phyloP scores from a whole-genome alignment of 108 stramenopile species.

The Fragilariopsis cylindrus region DNA sequence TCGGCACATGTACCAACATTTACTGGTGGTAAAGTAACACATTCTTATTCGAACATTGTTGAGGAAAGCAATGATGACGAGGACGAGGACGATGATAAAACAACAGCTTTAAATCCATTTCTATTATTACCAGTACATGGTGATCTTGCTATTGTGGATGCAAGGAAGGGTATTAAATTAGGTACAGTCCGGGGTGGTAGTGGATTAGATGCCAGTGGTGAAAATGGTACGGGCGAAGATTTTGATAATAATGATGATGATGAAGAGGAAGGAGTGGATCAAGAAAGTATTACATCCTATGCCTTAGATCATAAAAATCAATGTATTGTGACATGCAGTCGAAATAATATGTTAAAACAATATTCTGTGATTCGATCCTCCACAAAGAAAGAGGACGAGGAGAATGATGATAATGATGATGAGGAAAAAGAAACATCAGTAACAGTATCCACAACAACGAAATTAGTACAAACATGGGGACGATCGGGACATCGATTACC shows the following conservation, averaged over 20 bases:
- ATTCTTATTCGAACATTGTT: constrained; percentile 30
- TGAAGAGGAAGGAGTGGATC: constrained; percentile 73
- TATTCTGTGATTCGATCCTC: constrained; percentile 37
- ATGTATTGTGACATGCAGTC: constrained; percentile 63
- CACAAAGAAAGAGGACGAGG: background rate
- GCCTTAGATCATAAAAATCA: constrained; percentile 59
- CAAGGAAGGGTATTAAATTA: constrained; percentile 50
- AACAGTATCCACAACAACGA: constrained; percentile 24
- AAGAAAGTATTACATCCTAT: constrained; percentile 79
- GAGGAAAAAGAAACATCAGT: constrained; percentile 11
- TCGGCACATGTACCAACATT: constrained; percentile 78
- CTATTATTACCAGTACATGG: constrained; percentile 76
- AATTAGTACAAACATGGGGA: constrained; percentile 59
- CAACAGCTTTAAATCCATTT: constrained; percentile 37
- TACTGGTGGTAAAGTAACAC: constrained; percentile 72
- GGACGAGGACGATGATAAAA: constrained; percentile 1
- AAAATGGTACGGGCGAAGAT: constrained; percentile 8
- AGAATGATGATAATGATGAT: background rate
- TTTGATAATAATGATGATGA: constrained; percentile 51
- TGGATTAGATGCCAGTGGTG: constrained; percentile 14
- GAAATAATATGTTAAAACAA: constrained; percentile 66
- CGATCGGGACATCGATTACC: constrained; percentile 78
- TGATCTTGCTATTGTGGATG: constrained; percentile 80
- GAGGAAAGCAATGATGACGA: background rate
- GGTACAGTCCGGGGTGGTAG: constrained; percentile 33